Evolutionary conservation across 352 stramenopile species (phyloP), one percentile per base, ranked within the genome.

Genomic region (Phytopythium montanum): DNA sequence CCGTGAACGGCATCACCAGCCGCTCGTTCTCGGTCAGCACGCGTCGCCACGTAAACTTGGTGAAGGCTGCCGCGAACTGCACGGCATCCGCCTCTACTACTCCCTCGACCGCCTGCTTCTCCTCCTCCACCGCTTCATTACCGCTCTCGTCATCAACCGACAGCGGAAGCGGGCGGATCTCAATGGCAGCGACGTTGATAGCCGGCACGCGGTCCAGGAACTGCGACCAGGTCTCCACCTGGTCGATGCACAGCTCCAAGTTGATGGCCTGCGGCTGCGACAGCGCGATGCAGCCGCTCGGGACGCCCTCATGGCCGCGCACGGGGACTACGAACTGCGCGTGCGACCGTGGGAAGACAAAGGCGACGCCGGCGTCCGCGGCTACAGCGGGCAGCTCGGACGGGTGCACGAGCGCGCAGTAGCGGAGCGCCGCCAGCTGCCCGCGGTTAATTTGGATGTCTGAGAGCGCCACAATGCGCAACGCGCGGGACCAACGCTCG

Each of bases 11-110:
- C 68, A 92, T 60, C n/a, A 88, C 68, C 5, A 92, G 56, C 3
- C 82, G 79, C 54, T 94, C 85, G 50, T 94, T 89, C 64, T 94
- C 82, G 0, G 85, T 92, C 41, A 94, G 58, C 44, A 92, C 78
- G 18, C 75, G 81, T 55, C 79, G 75, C 70, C 73, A 81, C 9
- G 60, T 72, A 59, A 61, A 68, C 56, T 81, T 81, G n/a, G 65
- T 65, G 51, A 94, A 88, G 16, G 73, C 79, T 8, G 42, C 50
- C 3, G 71, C 72, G 60, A 92, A 90, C 21, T 77, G 70, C 3
- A 62, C 61, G 0, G 80, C 76, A 56, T 92, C 76, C 29, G 72
- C 68, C 46, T 70, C 56, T 9, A 87, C 64, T n/a, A 50, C 31
- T 13, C 56, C 19, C 6, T 73, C 49, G 9, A 23, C 29, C 18